phyloP scores from a whole-genome alignment of 371 early-diverging fungal genomes.

The Globomyces sp. region DNA sequence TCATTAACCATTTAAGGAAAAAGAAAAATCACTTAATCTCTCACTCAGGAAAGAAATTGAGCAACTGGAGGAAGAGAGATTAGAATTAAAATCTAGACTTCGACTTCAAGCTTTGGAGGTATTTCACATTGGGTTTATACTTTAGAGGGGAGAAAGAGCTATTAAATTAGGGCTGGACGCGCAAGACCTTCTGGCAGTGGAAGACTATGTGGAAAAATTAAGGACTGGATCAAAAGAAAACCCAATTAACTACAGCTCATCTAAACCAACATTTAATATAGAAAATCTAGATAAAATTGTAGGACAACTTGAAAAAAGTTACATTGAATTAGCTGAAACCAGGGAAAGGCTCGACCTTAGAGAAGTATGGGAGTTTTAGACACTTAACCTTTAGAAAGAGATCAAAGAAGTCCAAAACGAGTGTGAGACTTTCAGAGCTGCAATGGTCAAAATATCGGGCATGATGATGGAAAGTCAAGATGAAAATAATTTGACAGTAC shows the following conservation, averaged over 20 bases:
- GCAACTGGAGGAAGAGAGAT: slow-evolving; percentile 47
- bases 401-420: not conserved
- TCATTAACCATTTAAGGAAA: slow-evolving; percentile 18
- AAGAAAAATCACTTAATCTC: slow-evolving; percentile 32
- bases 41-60: slow-evolving; percentile 46
- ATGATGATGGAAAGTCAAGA: no score
- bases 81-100: slow-evolving; percentile 41
- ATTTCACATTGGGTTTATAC: no score
- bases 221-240: slow-evolving; percentile 16
- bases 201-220: slow-evolving; percentile 43
- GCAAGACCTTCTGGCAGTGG: slow-evolving; percentile 46
- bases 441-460: not conserved
- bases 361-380: no score
- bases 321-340: slow-evolving; percentile 26
- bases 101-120: slow-evolving; percentile 43
- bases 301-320: slow-evolving; percentile 41
- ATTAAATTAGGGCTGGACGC: slow-evolving; percentile 44
- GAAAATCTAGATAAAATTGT: slow-evolving; percentile 37
- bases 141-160: slow-evolving; percentile 39
- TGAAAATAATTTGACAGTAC: no score
- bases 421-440: slow-evolving; percentile 6
- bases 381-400: slow-evolving; percentile 26
- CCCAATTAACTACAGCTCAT: not conserved
- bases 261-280: slow-evolving; percentile 18
- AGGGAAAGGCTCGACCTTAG: slow-evolving; percentile 7